These are phyloP conservation scores for Wolfiporia cocos DNA, from an alignment of 1,284 basidiomycete genomes.

Conservation along the genomic window DNA sequence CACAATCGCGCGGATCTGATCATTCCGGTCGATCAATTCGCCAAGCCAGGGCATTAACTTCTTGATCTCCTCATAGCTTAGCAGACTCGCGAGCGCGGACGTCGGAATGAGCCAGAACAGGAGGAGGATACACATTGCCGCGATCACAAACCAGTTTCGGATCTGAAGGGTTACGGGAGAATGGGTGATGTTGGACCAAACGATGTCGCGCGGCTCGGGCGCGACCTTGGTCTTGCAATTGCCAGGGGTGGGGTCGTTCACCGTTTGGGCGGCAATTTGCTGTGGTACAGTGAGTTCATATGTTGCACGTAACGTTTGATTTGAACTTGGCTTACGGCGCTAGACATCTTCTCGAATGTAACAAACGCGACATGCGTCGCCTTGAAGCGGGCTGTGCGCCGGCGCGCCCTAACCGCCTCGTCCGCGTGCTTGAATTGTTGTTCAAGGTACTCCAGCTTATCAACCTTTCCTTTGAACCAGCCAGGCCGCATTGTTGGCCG, in stretches of 20 bases:
- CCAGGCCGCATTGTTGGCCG: constrained; percentile 65
- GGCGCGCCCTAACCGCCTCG: constrained; percentile 66
- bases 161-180: constrained; percentile 50
- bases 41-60: constrained; percentile 84
- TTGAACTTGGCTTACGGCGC: constrained; percentile 58
- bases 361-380: constrained; percentile 87
- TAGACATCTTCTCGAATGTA: constrained; percentile 94
- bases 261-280: constrained; percentile 90
- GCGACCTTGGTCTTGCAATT: constrained; percentile 71
- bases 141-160: constrained; percentile 67
- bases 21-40: constrained; percentile 71
- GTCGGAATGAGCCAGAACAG: constrained; percentile 89
- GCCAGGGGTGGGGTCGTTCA: constrained; percentile 67
- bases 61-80: constrained; percentile 91
- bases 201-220: constrained; percentile 93
- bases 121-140: constrained; percentile 62
- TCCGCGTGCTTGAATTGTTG: constrained; percentile 73
- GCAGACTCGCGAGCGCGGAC: constrained; percentile 74
- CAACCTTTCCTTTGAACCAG: constrained; percentile 69
- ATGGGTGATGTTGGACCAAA: constrained; percentile 87
- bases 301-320: too few species aligned
- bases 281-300: constrained; percentile 23
- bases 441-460: constrained; percentile 84
- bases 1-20: constrained; percentile 79
- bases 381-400: constrained; percentile 65